Evolutionary conservation across 75 land plant genomes (phyloP).

Genomic region (Ceratopteris richardii): DNA sequence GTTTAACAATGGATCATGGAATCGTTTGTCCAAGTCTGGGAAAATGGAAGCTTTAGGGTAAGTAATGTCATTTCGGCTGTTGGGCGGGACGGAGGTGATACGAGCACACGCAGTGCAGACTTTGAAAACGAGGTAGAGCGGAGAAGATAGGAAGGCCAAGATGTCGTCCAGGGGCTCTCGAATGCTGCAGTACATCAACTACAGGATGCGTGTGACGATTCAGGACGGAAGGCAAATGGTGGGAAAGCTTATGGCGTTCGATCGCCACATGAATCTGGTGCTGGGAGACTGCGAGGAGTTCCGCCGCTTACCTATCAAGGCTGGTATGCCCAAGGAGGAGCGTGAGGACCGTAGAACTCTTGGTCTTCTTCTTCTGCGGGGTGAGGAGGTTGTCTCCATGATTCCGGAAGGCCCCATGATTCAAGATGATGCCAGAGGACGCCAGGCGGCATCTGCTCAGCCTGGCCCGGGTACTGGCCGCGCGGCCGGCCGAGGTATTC

Average conservation of each 20-base stretch:
- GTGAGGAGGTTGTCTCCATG: slow-evolving; percentile 94
- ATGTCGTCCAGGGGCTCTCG: slow-evolving; percentile 77
- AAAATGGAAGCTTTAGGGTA: too few species aligned
- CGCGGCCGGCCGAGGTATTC: slow-evolving; percentile 83
- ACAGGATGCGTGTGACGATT: slow-evolving; percentile 92
- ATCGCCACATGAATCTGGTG: slow-evolving; percentile 97
- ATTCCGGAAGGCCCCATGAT: slow-evolving; percentile 90
- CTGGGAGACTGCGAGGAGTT: slow-evolving; percentile 96
- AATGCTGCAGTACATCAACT: slow-evolving; percentile 88
- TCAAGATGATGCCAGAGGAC: slow-evolving; percentile 64
- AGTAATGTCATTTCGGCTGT: too few species aligned
- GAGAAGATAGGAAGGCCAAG: slow-evolving; percentile 8
- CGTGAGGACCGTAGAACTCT: slow-evolving; percentile 87
- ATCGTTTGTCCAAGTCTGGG: too few species aligned
- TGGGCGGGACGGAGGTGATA: too few species aligned
- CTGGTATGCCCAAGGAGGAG: slow-evolving; percentile 29
- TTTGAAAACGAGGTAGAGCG: background rate
- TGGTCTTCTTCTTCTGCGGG: slow-evolving; percentile 87
- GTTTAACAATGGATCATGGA: too few species aligned
- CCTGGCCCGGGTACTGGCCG: slow-evolving; percentile 88
- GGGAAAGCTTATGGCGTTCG: slow-evolving; percentile 98
- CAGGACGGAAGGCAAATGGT: slow-evolving; percentile 91
- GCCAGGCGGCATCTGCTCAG: slow-evolving; percentile 35
- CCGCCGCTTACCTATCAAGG: slow-evolving; percentile 56
- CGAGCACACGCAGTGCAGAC: too few species aligned